Base-by-base conservation (phyloP, 139 green algal species). In the Auxenochlorella protothecoides region DNA sequence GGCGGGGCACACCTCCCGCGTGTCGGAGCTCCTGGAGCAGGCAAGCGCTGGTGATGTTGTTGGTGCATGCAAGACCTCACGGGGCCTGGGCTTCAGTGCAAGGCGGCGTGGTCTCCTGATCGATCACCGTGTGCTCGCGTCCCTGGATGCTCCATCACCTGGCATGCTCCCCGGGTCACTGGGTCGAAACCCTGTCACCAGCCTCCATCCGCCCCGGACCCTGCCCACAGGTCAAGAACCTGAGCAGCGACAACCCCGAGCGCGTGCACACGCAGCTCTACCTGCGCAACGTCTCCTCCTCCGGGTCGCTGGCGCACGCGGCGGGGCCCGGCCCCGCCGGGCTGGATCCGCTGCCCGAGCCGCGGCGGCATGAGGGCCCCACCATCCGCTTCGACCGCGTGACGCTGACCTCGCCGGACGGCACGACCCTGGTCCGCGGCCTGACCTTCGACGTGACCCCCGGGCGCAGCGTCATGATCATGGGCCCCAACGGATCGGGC, bases 11-110 rank as follows among this genome's bases (percentile, higher is more conserved):
- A 96, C 92, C 56, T 82, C 76, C 9, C 83, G 93, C 10, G 93
- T 98, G 4, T 79, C 86, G 12, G 93, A 98, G 85, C 88, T 98
- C 72, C 73, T 97, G 69, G 92, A 98, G 77, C 81, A 89, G 79
- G 85, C 92, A 1, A 10, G 15, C 3, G 9, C 60, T 65, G 60
- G 9, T 65, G 60, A 65, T 65, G 61, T 15, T 65, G 5, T 44
- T 65, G 13, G 12, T 51, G 61, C 27, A 44, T 44, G 27, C 27
- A 44, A 44, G 27, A 44, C 27, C 27, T 44, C 27, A 44, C 27
- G 27, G 27, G 27, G 27, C 27, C 27, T 44, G 27, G 27, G 27
- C 27, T 44, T 44, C 27, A 44, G 27, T 44, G 27, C 27, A 44
- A 44, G 27, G 27, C 27, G 27, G 27, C 27, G 27, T 44, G 27